phyloP scores from a whole-genome alignment of 2,329 filamentous ascomycete species.

The Epichloe sp. region DNA sequence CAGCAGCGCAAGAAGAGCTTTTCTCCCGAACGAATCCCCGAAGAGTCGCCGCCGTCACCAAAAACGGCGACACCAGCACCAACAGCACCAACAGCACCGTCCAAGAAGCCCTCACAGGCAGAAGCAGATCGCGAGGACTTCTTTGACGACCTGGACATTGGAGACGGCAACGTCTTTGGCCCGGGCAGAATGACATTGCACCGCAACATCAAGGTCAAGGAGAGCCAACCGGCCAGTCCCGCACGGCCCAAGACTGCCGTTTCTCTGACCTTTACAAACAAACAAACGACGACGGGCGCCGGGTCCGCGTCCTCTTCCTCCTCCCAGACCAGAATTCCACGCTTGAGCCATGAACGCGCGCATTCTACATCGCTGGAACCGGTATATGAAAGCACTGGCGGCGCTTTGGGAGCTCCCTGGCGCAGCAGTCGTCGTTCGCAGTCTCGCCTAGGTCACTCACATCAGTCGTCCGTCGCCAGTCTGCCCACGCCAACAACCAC shows the following conservation, averaged over 20 bases:
- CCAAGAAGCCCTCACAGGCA: slow-evolving; percentile 20
- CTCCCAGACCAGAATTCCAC: slow-evolving; percentile 59
- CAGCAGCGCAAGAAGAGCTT: slow-evolving; percentile 53
- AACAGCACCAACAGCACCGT: not conserved
- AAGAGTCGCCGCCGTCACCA: slow-evolving; percentile 17
- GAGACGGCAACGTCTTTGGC: slow-evolving; percentile 69
- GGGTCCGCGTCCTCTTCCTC: slow-evolving; percentile 10
- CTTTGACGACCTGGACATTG: slow-evolving; percentile 75
- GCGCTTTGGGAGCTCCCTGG: slow-evolving; percentile 52
- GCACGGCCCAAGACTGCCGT: slow-evolving; percentile 61
- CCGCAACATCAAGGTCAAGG: slow-evolving; percentile 82
- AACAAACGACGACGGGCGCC: slow-evolving; percentile 27
- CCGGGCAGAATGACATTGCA: slow-evolving; percentile 72
- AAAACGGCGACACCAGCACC: not conserved
- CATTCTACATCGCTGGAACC: slow-evolving; percentile 69
- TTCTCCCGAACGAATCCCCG: slow-evolving; percentile 36
- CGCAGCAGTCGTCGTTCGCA: slow-evolving; percentile 44
- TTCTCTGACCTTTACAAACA: slow-evolving; percentile 84
- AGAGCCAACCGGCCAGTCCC: slow-evolving; percentile 54
- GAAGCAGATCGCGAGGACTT: slow-evolving; percentile 59
- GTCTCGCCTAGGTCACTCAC: slow-evolving; percentile 54
- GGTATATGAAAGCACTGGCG: slow-evolving; percentile 80
- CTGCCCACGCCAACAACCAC: slow-evolving; percentile 48
- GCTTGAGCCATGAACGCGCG: slow-evolving; percentile 59
- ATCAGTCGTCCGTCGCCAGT: slow-evolving; percentile 55